A percentile compares a stretch with the other conserved stretches of the same genome.
Evolutionary conservation across 2,329 filamentous ascomycete genomes (phyloP).

Genomic region (Aspergillus alliaceus): DNA sequence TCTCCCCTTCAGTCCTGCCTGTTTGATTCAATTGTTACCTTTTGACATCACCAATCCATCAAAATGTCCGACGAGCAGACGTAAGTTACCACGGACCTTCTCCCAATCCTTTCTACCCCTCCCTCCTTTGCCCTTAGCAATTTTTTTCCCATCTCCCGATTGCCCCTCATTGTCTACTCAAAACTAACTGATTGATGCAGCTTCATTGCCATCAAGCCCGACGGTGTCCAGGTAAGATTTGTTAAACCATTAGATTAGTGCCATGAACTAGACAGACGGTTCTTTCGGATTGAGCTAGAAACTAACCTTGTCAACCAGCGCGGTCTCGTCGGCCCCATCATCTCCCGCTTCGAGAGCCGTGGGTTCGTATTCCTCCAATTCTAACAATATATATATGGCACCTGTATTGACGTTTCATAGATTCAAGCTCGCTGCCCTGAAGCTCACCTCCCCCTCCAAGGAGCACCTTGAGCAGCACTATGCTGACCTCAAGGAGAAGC

Average conservation of each 20-base stretch:
- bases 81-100: conserved; percentile 55
- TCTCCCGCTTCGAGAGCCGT: conserved; percentile 95
- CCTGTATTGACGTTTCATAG: conserved; percentile 44
- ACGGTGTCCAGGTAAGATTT: conserved; percentile 86
- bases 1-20: conserved; percentile 22
- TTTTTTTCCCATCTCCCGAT: background rate
- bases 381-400: background rate
- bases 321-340: conserved; percentile 96
- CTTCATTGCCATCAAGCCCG: conserved; percentile 99
- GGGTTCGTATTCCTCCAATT: conserved; percentile 59
- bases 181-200: conserved; percentile 53
- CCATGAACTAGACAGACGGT: background rate
- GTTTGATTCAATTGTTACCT: conserved; percentile 4
- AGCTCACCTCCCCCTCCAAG: conserved; percentile 85
- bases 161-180: conserved; percentile 20
- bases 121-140: background rate
- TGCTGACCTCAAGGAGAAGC: conserved; percentile 85
- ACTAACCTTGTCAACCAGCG: conserved; percentile 59
- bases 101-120: conserved; percentile 4
- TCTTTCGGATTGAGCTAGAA: conserved; percentile 3
- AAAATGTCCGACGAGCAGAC: conserved; percentile 83
- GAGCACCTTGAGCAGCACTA: conserved; percentile 99
- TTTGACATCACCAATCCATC: conserved; percentile 34
- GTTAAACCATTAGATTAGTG: background rate
- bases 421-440: conserved; percentile 98